Base-by-base conservation (phyloP, 2,329 filamentous ascomycete genomes). In the Sclerotiophoma versabilis region DNA sequence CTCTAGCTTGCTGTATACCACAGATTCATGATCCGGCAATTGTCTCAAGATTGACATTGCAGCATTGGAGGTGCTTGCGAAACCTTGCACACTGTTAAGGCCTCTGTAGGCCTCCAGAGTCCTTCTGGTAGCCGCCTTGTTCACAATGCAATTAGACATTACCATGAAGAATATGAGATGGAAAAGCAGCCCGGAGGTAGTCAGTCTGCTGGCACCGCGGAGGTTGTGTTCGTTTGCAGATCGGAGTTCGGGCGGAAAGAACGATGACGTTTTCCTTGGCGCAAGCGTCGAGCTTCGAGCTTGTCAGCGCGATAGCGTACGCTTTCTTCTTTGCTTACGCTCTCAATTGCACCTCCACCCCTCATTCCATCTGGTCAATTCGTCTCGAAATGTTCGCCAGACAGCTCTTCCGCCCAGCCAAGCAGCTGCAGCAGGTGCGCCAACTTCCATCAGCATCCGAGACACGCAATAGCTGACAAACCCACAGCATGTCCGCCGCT, bases 401-500 rank as follows among this genome's bases (percentile, higher is more conserved):
- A 65, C 76, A 76, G 57, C 61, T 74, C 49, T 75, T 79, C 66
- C 74, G 76, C 47, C 77, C 77, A 38, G 77, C 75, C 43, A 71
- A 71, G 59, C 66, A 72, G 59, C 68, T 79, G 64, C 72, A 71
- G 29, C 73, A 72, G 65, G 77, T 79, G 67, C 51, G 72, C 61
- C 25, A 36, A 17, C 42, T 45, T 46, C 33, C 32, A 26, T 50
- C 49, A 49, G 15, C 14, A 12, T 47, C 54, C 54, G 37, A 55
- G 65, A 70, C 49, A 59, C 12, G 36, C 20, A 22, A 54, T 19
- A 54, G 60, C 67, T 72, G 59, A 73, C 57, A 48, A 47, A 26
- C 26, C 49, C 48, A 20, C 66, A 89, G 87, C 82, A 84, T 71
- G 80, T 86, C 73, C 86, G 87, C 72, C 82, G 83, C 70, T 97